phyloP scores from a whole-genome alignment of 2,329 filamentous ascomycete genomes.

The Colletotrichum echinochloae region DNA sequence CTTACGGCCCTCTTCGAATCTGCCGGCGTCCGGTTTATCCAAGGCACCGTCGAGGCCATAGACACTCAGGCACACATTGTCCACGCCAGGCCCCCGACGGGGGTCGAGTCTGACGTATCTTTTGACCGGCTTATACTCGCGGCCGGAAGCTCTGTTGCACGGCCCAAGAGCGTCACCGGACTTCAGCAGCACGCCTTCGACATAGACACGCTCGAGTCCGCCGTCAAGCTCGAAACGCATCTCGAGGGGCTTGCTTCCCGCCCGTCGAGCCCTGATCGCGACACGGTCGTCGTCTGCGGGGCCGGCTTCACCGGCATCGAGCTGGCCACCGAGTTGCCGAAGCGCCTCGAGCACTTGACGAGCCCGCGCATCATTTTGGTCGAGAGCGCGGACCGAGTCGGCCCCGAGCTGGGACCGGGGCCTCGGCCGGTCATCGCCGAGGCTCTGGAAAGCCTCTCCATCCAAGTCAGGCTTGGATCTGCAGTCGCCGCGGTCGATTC shows the following conservation, averaged over 20 bases:
- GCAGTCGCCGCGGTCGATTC: conserved; percentile 45
- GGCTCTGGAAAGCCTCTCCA: conserved; percentile 46
- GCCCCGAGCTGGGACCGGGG: conserved; percentile 49
- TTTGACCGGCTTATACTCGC: conserved; percentile 53
- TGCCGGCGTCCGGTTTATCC: conserved; percentile 46
- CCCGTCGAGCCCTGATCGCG: conserved; percentile 44
- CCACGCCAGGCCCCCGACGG: conserved; percentile 22
- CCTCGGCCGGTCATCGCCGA: conserved; percentile 49
- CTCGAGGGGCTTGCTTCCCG: conserved; percentile 44
- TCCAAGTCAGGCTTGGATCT: conserved; percentile 48
- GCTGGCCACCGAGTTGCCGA: conserved; percentile 48
- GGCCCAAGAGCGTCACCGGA: conserved; percentile 47
- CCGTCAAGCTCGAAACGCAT: conserved; percentile 47
- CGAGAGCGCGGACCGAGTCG: conserved; percentile 46
- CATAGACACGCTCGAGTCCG: conserved; percentile 48
- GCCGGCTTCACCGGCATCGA: conserved; percentile 53
- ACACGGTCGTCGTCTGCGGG: conserved; percentile 52
- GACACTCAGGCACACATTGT: conserved; percentile 42
- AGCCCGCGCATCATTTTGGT: conserved; percentile 46
- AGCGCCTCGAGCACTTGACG: conserved; percentile 44
- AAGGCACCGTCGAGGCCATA: conserved; percentile 44
- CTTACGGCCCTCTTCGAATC: conserved; percentile 45
- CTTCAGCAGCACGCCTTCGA: conserved; percentile 50
- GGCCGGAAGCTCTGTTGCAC: conserved; percentile 50
- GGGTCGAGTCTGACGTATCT: conserved; percentile 34